Evolutionary conservation across 495 filamentous ascomycete genomes (phyloP).

Genomic region (Talaromyces nanjingensis): DNA sequence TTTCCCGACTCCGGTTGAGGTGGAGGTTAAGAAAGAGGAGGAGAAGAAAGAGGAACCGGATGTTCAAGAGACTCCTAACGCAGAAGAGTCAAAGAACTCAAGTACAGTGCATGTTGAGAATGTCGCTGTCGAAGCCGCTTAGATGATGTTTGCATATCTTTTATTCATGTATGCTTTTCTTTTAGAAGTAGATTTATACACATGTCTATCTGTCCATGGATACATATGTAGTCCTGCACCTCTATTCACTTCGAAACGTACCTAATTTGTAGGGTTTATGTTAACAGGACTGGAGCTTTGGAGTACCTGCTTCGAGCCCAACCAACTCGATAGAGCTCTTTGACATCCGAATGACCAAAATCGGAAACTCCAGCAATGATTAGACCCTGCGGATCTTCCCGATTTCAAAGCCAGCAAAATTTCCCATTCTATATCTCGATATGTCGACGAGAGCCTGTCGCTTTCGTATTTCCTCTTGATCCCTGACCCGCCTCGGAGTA

Average conservation of each 20-base stretch:
- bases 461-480: neutral
- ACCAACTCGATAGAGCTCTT: too few relatives aligned
- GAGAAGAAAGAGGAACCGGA: neutral
- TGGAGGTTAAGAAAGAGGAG: neutral
- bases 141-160: neutral
- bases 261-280: too few relatives aligned
- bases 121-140: neutral
- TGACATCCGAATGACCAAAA: too few relatives aligned
- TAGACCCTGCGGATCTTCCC: too few relatives aligned
- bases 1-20: conserved; percentile 19
- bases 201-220: neutral
- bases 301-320: too few relatives aligned
- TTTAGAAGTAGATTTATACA: neutral
- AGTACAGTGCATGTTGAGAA: neutral
- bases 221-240: neutral
- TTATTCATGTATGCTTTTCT: neutral
- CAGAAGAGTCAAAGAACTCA: neutral
- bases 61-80: neutral
- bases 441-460: neutral
- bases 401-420: too few relatives aligned
- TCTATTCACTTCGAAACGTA: neutral
- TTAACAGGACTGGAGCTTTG: too few relatives aligned
- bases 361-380: too few relatives aligned
- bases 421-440: neutral
- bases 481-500: neutral